Percentiles rank a stretch among this genome's conserved stretches.
Conservation (phyloP, 495 filamentous ascomycete genomes). For the Copromyces sp. region DNA sequence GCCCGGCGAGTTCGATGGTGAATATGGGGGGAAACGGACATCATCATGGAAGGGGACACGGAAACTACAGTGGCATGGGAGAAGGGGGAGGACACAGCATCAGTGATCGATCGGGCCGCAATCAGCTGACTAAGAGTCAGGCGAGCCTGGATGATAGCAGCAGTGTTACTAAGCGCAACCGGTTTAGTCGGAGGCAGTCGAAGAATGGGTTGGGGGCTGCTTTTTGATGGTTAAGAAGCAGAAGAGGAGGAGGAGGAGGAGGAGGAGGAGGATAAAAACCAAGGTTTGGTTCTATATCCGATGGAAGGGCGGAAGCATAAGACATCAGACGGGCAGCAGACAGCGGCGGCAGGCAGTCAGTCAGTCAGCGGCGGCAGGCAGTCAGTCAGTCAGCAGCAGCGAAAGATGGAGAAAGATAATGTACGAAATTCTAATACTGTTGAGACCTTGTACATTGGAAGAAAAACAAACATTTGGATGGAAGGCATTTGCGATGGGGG, state of each 20-base stretch:
- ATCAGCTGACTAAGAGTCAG: constrained; percentile 44
- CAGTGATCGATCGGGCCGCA: constrained; percentile 40
- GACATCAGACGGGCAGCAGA: background rate
- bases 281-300: background rate
- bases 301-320: background rate
- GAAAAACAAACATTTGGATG: background rate
- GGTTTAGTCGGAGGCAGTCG: constrained; percentile 82
- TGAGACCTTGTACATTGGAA: background rate
- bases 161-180: constrained; percentile 43
- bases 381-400: no score
- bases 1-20: constrained; percentile 64
- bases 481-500: background rate
- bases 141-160: constrained; percentile 47
- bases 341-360: background rate
- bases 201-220: constrained; percentile 76
- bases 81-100: constrained; percentile 21
- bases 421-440: constrained; percentile 1
- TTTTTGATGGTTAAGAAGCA: constrained; percentile 8
- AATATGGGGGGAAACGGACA: background rate
- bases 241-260: background rate
- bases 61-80: background rate
- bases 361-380: background rate
- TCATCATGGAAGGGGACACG: background rate
- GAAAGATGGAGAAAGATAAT: background rate
- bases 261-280: background rate